Evolutionary conservation across 495 filamentous ascomycete species (phyloP), one percentile per base, ranked within the genome.

Genomic region (Aspergillus hancockii): DNA sequence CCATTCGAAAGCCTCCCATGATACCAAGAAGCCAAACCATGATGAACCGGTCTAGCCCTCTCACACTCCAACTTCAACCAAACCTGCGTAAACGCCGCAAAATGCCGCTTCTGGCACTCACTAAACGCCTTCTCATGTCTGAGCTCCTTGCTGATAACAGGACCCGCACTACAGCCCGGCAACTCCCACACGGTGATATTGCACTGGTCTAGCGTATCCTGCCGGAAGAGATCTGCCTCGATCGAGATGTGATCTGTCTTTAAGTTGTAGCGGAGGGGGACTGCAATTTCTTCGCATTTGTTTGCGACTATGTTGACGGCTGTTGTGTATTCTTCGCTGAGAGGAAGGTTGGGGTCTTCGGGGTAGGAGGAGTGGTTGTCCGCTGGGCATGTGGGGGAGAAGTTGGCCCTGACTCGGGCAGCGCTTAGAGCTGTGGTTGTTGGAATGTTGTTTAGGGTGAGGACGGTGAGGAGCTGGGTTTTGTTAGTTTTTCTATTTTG

Each of bases 131-230:
- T 63, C 6, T 69, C 63, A 21, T 69, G 49, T 36, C 54, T 59
- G 8, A 77, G 50, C 14, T 60, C 58, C 23, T 60, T 46, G 16
- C 30, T 63, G 41, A 79, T 62, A 0, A 79, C 62, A 0, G 76
- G 69, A 9, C 57, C 55, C 25, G 73, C 71, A 18, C 69, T 59
- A 54, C 76, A 79, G 8, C 63, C 73, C 0, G 74, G 69, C 0
- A 68, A 63, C 49, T 79, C 73, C 55, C 75, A 73, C 4, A 79
- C 52, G 31, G 72, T 69, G 51, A 77, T 66, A 10, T 68, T 71
- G 63, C 76, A 79, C 28, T 59, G 58, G 18, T 67, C 64, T 19
- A 57, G 43, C 16, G 53, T 58, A 21, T 66, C 61, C 12, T 53
- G 38, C 47, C 57, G 58, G 54, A 69, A 49, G 1, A 74, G 52